Conservation (phyloP, 192 early-diverging fungal species). For the Backusella mclennaniae region DNA sequence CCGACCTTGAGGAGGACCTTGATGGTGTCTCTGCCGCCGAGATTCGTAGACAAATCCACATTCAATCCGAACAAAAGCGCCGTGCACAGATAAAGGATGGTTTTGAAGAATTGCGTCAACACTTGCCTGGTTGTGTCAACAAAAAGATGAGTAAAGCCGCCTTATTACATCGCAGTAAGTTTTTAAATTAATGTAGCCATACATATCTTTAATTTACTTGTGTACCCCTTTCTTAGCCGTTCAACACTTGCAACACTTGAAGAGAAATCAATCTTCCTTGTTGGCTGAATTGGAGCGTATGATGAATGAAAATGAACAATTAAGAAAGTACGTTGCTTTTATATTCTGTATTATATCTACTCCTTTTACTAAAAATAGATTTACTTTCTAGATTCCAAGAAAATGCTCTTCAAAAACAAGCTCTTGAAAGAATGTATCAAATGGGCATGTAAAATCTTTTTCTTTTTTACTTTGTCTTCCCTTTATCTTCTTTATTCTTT, state of each 20-base stretch:
- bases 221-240: conserved; percentile 29
- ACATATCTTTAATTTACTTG: not conserved
- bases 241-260: conserved; percentile 42
- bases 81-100: conserved; percentile 49
- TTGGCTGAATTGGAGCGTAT: conserved; percentile 29
- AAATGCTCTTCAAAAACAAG: conserved; percentile 33
- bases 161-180: conserved; percentile 39
- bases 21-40: conserved; percentile 36
- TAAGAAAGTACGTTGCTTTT: conserved; percentile 15
- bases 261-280: conserved; percentile 36
- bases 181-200: not conserved
- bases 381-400: conserved; percentile 28
- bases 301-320: conserved; percentile 29
- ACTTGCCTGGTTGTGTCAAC: conserved; percentile 37
- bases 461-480: not conserved
- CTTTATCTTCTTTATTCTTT: conserved; percentile 5
- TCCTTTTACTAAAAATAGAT: not conserved
- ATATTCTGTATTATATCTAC: too few species aligned
- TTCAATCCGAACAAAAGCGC: conserved; percentile 45
- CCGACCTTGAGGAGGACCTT: conserved; percentile 20
- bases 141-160: conserved; percentile 47
- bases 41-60: conserved; percentile 45
- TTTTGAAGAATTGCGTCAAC: conserved; percentile 45
- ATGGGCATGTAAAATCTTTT: conserved; percentile 19
- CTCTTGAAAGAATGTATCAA: conserved; percentile 40